Percentiles rank a stretch among this genome's conserved stretches.
phyloP scores from a whole-genome alignment of 306 rosid species.

The Myrica gale region DNA sequence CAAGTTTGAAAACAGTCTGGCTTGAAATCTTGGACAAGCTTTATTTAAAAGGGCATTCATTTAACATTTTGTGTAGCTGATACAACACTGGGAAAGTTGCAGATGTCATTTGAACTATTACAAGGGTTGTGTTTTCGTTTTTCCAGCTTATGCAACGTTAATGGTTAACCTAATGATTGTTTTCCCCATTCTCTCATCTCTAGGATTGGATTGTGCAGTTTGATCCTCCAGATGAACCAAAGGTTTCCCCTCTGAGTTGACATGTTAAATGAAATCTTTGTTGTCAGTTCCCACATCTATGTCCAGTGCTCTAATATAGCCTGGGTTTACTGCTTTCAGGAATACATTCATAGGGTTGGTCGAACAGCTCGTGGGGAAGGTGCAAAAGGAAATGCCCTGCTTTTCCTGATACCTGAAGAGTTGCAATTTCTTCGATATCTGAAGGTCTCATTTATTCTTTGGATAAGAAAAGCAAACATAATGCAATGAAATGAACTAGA shows the following conservation, averaged over 20 bases:
- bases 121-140: background rate
- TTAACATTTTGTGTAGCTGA: too few species aligned
- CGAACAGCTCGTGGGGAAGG: conserved; percentile 98
- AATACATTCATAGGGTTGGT: conserved; percentile 95
- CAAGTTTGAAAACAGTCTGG: background rate
- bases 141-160: background rate
- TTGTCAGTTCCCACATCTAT: background rate
- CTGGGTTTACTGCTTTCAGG: conserved; percentile 47
- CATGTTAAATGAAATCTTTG: background rate
- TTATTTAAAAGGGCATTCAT: background rate
- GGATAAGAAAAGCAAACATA: background rate
- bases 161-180: background rate
- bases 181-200: conserved; percentile 19
- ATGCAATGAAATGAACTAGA: background rate
- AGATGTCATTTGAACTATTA: background rate
- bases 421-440: conserved; percentile 8
- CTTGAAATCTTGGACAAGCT: background rate
- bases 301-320: conserved; percentile 14
- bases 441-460: background rate
- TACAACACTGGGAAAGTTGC: too few species aligned
- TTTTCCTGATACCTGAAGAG: background rate
- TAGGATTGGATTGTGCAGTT: conserved; percentile 99
- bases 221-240: conserved; percentile 99
- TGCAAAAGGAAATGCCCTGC: conserved; percentile 6
- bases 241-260: conserved; percentile 39